Evolutionary conservation across 1,284 basidiomycete genomes (phyloP), one percentile per base, ranked within the genome.

Genomic region (Heterobasidion occidentale): DNA sequence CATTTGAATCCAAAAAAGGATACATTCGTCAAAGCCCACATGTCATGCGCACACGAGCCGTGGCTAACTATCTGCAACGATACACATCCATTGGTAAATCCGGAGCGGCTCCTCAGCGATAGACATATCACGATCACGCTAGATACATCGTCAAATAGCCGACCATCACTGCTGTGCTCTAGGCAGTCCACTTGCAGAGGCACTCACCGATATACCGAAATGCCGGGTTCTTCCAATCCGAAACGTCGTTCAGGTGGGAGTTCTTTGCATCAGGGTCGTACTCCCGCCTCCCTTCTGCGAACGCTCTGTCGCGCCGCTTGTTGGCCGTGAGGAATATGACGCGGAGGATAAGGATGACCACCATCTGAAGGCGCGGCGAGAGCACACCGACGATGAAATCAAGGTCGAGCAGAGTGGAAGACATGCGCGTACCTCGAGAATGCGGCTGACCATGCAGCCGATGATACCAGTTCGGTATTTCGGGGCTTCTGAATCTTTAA

Each of bases 381-480:
- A 5, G 4, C 27, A 27, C 27, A 6, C 27, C 27, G 6, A 27
- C 27, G 27, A 27, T 27, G 27, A 27, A 27, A 1, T 27, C 27
- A 27, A 6, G 5, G 27, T 5, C 27, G 27, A 6, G 5, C 27
- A 27, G 27, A 27, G 27, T 27, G 27, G 4, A 27, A 27, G 5
- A 27, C 27, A 27, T 27, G 27, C 27, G 6, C 27, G 27, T 27
- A 27, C 27, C 27, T 45, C 42, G 7, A 45, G 42, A 0, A 62
- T 63, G 12, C 71, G 67, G 46, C 68, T 69, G 34, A 72, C 69
- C 53, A 77, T 65, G 42, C 73, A 67, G 1, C 68, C 71, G 7
- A 75, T 70, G 46, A 77, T 72, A 15, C 75, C 75, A 34, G 74
- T 70, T 12, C 60, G 53, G 62, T 77, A 77, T 45, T 54, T 63